Evolutionary conservation across 2,329 filamentous ascomycete species (phyloP), one percentile per base, ranked within the genome.

Genomic region (Tolypocladium guangdongense): DNA sequence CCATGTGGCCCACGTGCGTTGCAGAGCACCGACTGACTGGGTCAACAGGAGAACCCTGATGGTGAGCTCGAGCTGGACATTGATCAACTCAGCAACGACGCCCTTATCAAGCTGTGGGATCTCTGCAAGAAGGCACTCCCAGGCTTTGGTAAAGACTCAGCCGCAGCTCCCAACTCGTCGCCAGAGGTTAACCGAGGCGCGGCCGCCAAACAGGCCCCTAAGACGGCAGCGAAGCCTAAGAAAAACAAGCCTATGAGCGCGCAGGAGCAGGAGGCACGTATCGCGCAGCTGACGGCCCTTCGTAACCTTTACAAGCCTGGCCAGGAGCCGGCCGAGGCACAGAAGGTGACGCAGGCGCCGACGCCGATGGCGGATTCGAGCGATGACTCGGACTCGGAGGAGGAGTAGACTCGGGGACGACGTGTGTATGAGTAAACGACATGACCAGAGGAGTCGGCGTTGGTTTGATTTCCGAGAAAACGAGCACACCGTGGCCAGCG

Each of bases 211-310:
- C 60, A 64, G 51, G 54, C 64, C 0, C 56, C 66, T 50, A 64
- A 67, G 45, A 58, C 64, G 18, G 62, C 63, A 33, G 67, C 71
- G 57, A 82, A 83, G 67, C 80, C 79, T 51, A 84, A 83, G 72
- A 86, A 86, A 74, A 87, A 88, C 68, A 88, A 88, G 74, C 84
- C 84, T 2, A 88, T 88, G 84, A 84, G 80, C 65, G 85, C 84
- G 58, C 72, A 74, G 24, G 84, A 88, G 67, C 84, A 88, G 66
- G 83, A 87, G 60, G 76, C 78, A 30, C 81, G 79, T 53, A 86
- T 88, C 60, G 74, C 77, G 32, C 73, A 80, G 62, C 74, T 88
- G 48, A 76, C 78, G 59, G 75, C 76, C 55, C 75, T 82, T 56
- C 69, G 80, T 39, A 71, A 71, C 43, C 62, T 72, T 54, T 73